phyloP scores from a whole-genome alignment of 352 stramenopile species.

The Globisporangium sylvaticum region DNA sequence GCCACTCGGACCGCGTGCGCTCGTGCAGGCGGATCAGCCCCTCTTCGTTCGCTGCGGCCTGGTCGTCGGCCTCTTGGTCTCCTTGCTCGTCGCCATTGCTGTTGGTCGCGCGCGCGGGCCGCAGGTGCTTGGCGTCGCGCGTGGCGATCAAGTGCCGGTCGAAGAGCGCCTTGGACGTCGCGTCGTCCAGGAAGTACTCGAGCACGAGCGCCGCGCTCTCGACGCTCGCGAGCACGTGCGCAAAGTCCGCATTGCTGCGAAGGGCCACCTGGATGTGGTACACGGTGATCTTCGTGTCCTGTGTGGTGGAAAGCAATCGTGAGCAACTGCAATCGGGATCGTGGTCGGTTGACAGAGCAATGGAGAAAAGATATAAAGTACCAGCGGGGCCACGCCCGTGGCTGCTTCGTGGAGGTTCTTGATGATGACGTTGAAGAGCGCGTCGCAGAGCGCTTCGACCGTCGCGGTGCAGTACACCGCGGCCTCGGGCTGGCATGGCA shows the following conservation, averaged over 20 bases:
- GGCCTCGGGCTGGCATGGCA: slow-evolving; percentile 37
- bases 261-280: slow-evolving; percentile 53
- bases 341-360: neutral
- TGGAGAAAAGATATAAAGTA: slow-evolving; percentile 7
- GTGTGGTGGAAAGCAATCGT: neutral
- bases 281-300: slow-evolving; percentile 52
- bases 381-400: slow-evolving; percentile 23
- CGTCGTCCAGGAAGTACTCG: slow-evolving; percentile 52
- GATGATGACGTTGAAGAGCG: slow-evolving; percentile 45
- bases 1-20: slow-evolving; percentile 47
- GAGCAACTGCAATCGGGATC: neutral
- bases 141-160: slow-evolving; percentile 34
- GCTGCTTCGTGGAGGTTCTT: slow-evolving; percentile 34
- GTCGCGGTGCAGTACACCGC: slow-evolving; percentile 48
- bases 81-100: neutral
- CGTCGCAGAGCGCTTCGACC: slow-evolving; percentile 50
- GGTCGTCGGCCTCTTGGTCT: neutral
- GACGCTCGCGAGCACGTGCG: slow-evolving; percentile 29
- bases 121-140: slow-evolving; percentile 44
- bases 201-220: slow-evolving; percentile 33
- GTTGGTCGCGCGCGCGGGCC: neutral
- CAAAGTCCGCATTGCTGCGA: slow-evolving; percentile 37
- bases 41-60: slow-evolving; percentile 20
- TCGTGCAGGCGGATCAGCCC: slow-evolving; percentile 40
- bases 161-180: slow-evolving; percentile 39